Conservation (phyloP, 2,329 filamentous ascomycete genomes). For the Hymenoscyphus albidus region DNA sequence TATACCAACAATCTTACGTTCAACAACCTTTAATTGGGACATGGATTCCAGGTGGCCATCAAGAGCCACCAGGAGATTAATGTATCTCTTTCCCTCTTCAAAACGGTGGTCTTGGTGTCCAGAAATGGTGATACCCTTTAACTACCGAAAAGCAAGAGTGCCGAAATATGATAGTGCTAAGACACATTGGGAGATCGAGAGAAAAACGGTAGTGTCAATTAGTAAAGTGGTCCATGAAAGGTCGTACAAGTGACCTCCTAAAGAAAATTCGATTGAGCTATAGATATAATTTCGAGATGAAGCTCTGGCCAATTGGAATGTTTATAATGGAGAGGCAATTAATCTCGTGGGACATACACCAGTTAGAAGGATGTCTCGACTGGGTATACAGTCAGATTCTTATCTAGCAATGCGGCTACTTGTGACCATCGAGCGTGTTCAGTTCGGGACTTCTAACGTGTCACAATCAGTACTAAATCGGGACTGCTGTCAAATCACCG, state of each 20-base stretch:
- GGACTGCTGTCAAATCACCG: no score
- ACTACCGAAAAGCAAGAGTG: constrained; percentile 5
- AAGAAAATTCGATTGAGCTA: background rate
- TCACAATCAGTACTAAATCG: background rate
- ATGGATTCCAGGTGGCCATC: no score
- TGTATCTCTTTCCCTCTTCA: background rate
- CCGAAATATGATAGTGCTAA: constrained; percentile 4
- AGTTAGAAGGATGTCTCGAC: background rate
- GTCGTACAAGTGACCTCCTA: background rate
- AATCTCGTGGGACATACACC: background rate
- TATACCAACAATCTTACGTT: background rate
- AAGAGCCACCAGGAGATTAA: background rate
- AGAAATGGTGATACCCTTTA: background rate
- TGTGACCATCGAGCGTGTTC: background rate
- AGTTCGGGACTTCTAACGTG: background rate
- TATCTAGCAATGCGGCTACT: background rate
- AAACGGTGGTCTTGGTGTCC: background rate
- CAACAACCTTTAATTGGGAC: background rate
- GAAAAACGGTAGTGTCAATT: background rate
- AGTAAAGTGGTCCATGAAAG: background rate
- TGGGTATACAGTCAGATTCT: background rate
- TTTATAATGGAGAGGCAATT: background rate
- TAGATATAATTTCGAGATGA: background rate
- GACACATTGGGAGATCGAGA: background rate
- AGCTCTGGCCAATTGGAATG: background rate